Base-by-base conservation (phyloP, 2,329 filamentous ascomycete genomes). In the Nothomitra cinnamomea region DNA sequence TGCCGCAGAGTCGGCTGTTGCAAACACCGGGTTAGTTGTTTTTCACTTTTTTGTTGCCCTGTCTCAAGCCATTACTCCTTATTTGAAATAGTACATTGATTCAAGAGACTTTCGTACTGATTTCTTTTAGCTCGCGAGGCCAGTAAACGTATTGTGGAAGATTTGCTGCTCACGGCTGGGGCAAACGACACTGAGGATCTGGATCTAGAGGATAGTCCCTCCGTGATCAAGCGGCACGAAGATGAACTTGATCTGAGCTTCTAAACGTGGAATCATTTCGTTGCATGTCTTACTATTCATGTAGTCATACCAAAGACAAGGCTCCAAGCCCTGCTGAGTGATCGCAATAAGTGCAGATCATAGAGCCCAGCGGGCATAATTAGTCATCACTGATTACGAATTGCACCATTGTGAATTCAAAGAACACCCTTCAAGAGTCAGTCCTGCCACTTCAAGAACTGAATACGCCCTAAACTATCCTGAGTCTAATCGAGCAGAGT, bases 121-220 rank as follows among this genome's bases (percentile, higher is more conserved):
- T 13, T 7, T 12, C 32, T 61, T 53, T 59, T 53, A 82, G 86
- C 87, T 28, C 78, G 83, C 54, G 85, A 92, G 66, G 87, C 87
- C 2, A 89, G 85, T 61, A 83, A 77, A 64, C 77, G 80, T 54
- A 90, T 94, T 56, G 85, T 94, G 0, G 83, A 88, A 52, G 85
- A 90, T 62, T 76, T 94, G 49, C 69, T 92, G 5, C 67, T 84
- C 43, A 87, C 85, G 42, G 87, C 86, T 2, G 86, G 86, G 1
- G 83, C 28, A 13, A 54, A 55, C 52, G 36, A 35, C 17, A 53
- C 48, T 2, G 49, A 53, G n/a, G 49, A 52, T 25, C 49, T 52
- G 22, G 53, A 54, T 19, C 8, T 17, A 22, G 48, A 51, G 1
- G 50, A 52, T 32, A 52, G 50, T 19, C 50, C 50, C 6, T 52